A percentile compares a stretch with the other conserved stretches of the same genome.
Evolutionary conservation across 257 asterid genomes (phyloP).

Genomic region (Anisodus tanguticus): DNA sequence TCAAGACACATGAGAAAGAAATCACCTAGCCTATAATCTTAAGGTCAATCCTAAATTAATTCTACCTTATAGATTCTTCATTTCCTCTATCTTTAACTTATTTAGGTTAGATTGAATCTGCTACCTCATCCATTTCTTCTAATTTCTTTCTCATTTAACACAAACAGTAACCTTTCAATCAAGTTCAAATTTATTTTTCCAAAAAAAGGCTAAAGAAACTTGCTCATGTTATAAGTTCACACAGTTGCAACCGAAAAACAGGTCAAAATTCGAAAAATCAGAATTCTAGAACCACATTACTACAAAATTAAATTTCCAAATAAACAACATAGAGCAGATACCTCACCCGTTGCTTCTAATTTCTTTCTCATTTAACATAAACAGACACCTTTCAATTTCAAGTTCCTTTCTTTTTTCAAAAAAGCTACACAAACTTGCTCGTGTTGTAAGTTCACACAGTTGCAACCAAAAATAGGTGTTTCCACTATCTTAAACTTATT

Average conservation of each 20-base stretch:
- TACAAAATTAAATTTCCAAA: no score
- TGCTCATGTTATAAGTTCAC: background rate
- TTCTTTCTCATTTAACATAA: background rate
- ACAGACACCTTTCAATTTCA: background rate
- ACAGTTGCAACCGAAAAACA: background rate
- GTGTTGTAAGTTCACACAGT: no score
- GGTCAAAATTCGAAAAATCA: no score
- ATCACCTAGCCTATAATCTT: background rate
- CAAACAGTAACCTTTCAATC: background rate
- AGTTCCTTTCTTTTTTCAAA: no score
- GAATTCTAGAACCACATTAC: no score
- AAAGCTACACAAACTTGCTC: no score
- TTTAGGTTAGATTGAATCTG: background rate
- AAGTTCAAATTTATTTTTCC: background rate
- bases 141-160: constrained; percentile 3
- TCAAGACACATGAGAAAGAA: no score
- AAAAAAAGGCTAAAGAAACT: background rate
- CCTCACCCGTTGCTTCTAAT: background rate
- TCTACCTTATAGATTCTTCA: background rate
- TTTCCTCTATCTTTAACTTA: background rate
- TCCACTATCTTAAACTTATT: no score
- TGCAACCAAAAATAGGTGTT: no score
- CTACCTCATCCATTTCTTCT: background rate
- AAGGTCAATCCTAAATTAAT: background rate
- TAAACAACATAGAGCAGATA: no score